Evolutionary conservation across 1,139 yeast genomes (phyloP), one percentile per base, ranked within the genome.

Genomic region (Yamadazyma membranifaciens): DNA sequence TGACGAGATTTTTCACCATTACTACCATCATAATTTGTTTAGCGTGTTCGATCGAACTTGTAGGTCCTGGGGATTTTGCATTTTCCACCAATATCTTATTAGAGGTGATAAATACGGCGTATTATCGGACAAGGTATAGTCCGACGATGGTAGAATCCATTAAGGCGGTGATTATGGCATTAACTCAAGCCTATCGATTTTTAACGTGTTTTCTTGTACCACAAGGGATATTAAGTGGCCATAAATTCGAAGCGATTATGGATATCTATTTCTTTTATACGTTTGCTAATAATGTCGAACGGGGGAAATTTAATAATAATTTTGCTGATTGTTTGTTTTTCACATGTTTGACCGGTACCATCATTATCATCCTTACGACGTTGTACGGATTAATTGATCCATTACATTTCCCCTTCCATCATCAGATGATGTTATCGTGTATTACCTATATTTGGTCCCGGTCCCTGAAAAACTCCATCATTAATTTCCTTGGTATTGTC

Each of bases 371-470:
- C 4, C 41, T 65, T 6, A 59, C 69, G 11, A 45, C 67, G 6
- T 42, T 60, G 6, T 63, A 69, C 38, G 55, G 56, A n/a, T 43
- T 56, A 7, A 49, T 63, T 26, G 57, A 55, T 33, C 44, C 50
- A 0, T n/a, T 28, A 6, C 55, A 54, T 40, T 45, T 55, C 34
- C 57, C 65, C 0, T 39, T 49, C 12, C 67, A 64, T 47, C 73
- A 68, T 45, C 62, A 56, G 36, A 60, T 64, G 62, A 63, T 78
- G 59, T 57, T 77, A 27, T 70, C 80, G 5, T 78, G 83, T 32
- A 66, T 80, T 40, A 75, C 82, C 2, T 80, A 72, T 52, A 70
- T 80, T 28, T 80, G 85, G 85, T 75, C 83, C 14, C 60, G 84
- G 33, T 61, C 69, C 2, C 72, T 67, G 56, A 76, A 78, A 55